These are phyloP conservation scores for Solanum arcanum DNA, from an alignment of 257 asterid genomes.

Conservation along the genomic window DNA sequence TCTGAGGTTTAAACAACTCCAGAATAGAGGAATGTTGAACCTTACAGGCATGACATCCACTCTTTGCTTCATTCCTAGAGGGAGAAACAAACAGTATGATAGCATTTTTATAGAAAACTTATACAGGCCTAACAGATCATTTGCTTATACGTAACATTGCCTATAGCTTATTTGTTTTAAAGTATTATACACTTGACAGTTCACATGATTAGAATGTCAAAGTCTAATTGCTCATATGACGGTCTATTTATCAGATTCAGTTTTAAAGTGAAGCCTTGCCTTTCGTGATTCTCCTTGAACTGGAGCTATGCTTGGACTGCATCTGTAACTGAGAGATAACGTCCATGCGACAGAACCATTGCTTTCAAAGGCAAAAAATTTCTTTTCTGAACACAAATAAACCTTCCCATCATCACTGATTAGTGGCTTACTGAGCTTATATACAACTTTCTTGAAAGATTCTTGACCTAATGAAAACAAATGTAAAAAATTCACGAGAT, in stretches of 20 bases:
- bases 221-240: neutral
- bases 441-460: conserved; percentile 14
- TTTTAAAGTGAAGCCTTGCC: conserved; percentile 28
- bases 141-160: neutral
- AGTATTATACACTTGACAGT: neutral
- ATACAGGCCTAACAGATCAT: neutral
- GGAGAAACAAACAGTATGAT: neutral
- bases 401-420: conserved; percentile 74
- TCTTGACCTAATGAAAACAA: conserved; percentile 25
- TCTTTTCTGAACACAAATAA: conserved; percentile 48
- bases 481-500: neutral
- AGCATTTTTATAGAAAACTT: neutral
- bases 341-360: conserved; percentile 82
- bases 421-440: conserved; percentile 41
- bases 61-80: neutral
- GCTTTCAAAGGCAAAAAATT: conserved; percentile 53
- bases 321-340: conserved; percentile 37
- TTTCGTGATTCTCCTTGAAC: conserved; percentile 63
- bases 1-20: neutral
- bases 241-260: neutral
- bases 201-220: neutral
- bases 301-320: conserved; percentile 52
- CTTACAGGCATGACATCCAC: neutral
- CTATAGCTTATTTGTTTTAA: neutral
- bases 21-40: neutral